phyloP scores from a whole-genome alignment of 768 basidiomycete species.

The Brasilioporus rufonigricans region DNA sequence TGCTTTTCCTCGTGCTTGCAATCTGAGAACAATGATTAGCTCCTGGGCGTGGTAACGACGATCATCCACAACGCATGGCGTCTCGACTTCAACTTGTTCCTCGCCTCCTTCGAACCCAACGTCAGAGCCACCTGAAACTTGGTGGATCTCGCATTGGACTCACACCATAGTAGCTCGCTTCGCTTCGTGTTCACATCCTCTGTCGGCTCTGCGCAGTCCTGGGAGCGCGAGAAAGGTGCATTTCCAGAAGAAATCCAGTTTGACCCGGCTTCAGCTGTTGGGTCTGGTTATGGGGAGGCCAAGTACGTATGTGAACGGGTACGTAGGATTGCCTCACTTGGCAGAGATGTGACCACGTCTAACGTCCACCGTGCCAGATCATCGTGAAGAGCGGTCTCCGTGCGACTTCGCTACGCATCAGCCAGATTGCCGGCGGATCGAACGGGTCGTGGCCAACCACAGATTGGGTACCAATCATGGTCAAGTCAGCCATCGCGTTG shows the following conservation, averaged over 20 bases:
- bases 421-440: not conserved
- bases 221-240: conserved; percentile 19
- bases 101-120: conserved; percentile 33
- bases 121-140: conserved; percentile 33
- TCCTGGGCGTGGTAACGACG: not conserved
- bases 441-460: not conserved
- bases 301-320: conserved; percentile 40
- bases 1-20: not conserved
- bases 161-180: conserved; percentile 9
- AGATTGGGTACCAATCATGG: not conserved
- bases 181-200: conserved; percentile 30
- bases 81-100: conserved; percentile 22
- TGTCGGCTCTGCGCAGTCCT: conserved; percentile 16
- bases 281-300: conserved; percentile 36
- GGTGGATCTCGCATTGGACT: conserved; percentile 34
- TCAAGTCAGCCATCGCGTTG: not conserved
- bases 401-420: not conserved
- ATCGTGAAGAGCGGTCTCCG: not conserved
- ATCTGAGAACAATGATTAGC: not conserved
- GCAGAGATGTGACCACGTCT: no score
- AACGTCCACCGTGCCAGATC: not conserved
- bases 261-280: conserved; percentile 28
- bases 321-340: conserved; percentile 6
- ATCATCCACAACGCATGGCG: not conserved
- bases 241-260: conserved; percentile 34